A percentile compares a stretch with the other conserved stretches of the same genome.
phyloP scores from a whole-genome alignment of 371 early-diverging fungal species.

The Mucor racemosus region DNA sequence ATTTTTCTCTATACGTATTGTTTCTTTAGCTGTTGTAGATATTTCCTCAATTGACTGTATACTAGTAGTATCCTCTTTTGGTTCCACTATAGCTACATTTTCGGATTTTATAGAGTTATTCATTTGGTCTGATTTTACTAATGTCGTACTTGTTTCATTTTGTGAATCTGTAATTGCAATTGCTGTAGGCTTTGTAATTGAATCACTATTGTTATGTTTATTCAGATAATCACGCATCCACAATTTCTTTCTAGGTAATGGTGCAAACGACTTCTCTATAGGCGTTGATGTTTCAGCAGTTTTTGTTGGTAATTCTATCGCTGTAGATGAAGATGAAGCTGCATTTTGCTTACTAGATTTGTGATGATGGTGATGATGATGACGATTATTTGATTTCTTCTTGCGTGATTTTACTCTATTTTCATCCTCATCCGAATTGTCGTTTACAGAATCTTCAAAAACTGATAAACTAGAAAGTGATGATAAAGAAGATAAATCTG shows the following conservation, averaged over 20 bases:
- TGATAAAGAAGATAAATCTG: conserved; percentile 28
- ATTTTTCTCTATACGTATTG: neutral
- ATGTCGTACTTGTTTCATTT: neutral
- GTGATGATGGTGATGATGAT: conserved; percentile 7
- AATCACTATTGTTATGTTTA: neutral
- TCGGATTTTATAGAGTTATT: neutral
- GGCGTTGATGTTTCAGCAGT: neutral
- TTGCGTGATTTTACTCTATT: neutral
- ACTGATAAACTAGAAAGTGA: conserved; percentile 30
- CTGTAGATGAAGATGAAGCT: neutral
- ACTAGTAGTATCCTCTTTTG: too few species aligned
- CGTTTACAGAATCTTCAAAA: conserved; percentile 18
- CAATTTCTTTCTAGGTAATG: conserved; percentile 31
- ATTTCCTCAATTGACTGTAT: too few species aligned
- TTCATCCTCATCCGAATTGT: conserved; percentile 9
- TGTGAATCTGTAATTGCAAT: neutral
- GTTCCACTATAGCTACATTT: neutral
- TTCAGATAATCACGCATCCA: conserved; percentile 31
- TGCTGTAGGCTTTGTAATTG: neutral
- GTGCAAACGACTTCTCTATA: neutral
- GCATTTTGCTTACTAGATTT: neutral
- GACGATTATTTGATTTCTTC: neutral
- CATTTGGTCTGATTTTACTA: neutral
- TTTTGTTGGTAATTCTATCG: neutral
- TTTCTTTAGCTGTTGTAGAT: too few species aligned